Percentiles rank a stretch among this genome's conserved stretches.
These are phyloP conservation scores for Paspalum notatum DNA, from an alignment of 176 grass and related monocot species.

Conservation along the genomic window DNA sequence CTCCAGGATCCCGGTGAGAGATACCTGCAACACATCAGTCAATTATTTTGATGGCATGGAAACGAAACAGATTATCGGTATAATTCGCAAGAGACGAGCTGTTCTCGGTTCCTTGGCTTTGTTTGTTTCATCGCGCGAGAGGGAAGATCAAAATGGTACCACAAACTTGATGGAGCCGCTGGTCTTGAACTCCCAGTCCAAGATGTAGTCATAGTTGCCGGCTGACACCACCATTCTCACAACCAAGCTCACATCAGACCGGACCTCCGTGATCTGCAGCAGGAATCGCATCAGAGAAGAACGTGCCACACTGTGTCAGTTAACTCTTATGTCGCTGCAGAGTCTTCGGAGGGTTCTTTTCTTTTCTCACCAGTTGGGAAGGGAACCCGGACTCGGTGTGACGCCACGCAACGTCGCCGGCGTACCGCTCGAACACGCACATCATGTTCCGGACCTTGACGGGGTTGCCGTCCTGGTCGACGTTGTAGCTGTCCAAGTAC, in stretches of 20 bases:
- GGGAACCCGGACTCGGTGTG: constrained; percentile 75
- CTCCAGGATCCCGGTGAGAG: constrained; percentile 63
- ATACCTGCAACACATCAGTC: constrained; percentile 60
- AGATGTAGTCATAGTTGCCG: constrained; percentile 85
- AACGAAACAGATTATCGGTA: too few relatives aligned
- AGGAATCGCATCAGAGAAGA: background rate
- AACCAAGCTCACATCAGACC: constrained; percentile 75
- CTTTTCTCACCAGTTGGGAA: constrained; percentile 44
- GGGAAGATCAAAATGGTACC: constrained; percentile 20
- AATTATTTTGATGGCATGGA: too few relatives aligned
- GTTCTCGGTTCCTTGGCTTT: constrained; percentile 43
- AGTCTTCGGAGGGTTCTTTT: background rate
- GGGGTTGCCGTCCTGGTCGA: constrained; percentile 55
- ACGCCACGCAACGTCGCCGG: constrained; percentile 72
- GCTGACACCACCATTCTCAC: constrained; percentile 70
- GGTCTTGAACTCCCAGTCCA: constrained; percentile 95
- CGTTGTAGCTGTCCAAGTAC: constrained; percentile 64
- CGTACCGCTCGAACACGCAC: constrained; percentile 79
- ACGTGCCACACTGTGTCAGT: background rate
- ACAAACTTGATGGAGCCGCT: constrained; percentile 65
- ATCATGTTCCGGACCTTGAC: constrained; percentile 50
- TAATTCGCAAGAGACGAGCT: background rate
- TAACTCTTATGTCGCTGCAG: background rate
- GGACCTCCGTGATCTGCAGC: constrained; percentile 69
- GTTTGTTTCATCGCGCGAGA: background rate